These are phyloP conservation scores for Paraurostyla sp. DNA, from an alignment of 73 alveolate genomes.

Conservation along the genomic window DNA sequence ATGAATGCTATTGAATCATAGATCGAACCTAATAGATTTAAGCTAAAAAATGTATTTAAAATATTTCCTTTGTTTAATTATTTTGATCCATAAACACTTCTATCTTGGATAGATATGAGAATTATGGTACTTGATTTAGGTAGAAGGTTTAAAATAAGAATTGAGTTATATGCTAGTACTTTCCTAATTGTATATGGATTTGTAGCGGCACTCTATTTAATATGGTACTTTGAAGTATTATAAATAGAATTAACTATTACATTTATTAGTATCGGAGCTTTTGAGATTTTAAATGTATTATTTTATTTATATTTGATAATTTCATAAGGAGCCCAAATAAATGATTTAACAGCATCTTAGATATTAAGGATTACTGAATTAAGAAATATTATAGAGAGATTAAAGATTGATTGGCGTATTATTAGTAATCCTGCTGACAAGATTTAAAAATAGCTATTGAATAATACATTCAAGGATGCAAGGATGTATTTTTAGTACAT, in stretches of 20 bases:
- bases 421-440: background rate
- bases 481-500: background rate
- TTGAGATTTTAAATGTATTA: background rate
- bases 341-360: background rate
- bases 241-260: background rate
- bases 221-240: background rate
- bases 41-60: background rate
- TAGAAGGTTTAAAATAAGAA: background rate
- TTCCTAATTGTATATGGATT: background rate
- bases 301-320: background rate
- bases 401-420: background rate
- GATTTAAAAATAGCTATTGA: background rate
- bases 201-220: background rate
- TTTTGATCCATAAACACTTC: conserved; percentile 24
- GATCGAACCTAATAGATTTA: conserved; percentile 19
- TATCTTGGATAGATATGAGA: conserved; percentile 42
- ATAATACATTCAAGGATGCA: conserved; percentile 26
- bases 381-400: conserved; percentile 31
- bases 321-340: background rate
- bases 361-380: conserved; percentile 21
- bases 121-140: conserved; percentile 7
- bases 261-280: background rate
- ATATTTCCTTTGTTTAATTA: background rate
- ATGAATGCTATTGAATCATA: background rate
- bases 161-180: background rate